Base-by-base conservation (phyloP, 192 early-diverging fungal species). In the Haplosporangium gracile region DNA sequence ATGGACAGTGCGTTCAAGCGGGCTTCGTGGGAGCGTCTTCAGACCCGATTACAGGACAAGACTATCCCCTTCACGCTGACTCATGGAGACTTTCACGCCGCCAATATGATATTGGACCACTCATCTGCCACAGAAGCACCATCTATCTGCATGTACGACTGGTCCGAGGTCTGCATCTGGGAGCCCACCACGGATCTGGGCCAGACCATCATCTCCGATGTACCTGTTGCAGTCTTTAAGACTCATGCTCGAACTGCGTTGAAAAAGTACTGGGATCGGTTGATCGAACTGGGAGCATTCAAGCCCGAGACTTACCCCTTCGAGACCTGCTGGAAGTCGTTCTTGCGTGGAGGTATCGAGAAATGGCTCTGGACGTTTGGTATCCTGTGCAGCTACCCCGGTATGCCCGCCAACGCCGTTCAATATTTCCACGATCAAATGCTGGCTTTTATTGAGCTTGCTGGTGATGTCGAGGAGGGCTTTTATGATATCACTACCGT, bases 171-270 rank as follows among this genome's bases (percentile, higher is more conserved):
- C 34, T 77, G 81, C 24, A 32, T 82, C 20, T 82, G 81, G 81
- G 81, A 82, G n/a, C 81, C 81, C 22, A 82, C 81, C 8, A 82
- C 81, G 15, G 81, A 82, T 69, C 49, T 82, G 71, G 81, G 75
- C 1, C 81, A 82, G 68, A 82, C 81, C 5, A 57, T 82, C 34
- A 82, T 82, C 70, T 82, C 81, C 34, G 81, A 82, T 51, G 76
- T 82, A 16, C 40, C 75, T 2, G 60, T 73, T 16, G 71, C 75
- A 10, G 57, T 82, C 32, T 82, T 82, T 45, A 75, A 82, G 60
- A 40, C 69, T 9, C 81, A 82, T 34, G 81, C 75, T 6, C 75
- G 71, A 7, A 43, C 36, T 29, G 81, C 81, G 5, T 29, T 82
- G 53, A 45, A 43, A 36, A 82, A 77, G 60, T 82, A 82, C 24